Base-by-base conservation (phyloP, 2,329 filamentous ascomycete genomes). In the Aspergillus fumigatus region DNA sequence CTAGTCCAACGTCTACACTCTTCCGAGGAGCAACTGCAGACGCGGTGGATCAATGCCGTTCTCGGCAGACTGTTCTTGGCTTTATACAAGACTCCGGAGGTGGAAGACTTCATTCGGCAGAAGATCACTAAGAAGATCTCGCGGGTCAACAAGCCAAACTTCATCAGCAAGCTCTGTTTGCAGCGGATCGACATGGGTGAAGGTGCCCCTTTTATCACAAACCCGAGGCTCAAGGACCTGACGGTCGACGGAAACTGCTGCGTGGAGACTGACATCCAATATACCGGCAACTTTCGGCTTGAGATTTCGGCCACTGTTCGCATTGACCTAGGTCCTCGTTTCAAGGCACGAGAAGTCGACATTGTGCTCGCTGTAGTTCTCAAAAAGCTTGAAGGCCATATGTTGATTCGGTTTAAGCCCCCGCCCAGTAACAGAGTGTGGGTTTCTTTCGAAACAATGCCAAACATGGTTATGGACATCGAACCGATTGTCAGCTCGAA, bases 61-160 rank as follows among this genome's bases (percentile, higher is more conserved):
- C 79, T 97, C 25, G 93, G 94, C 17, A 84, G 94, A 54, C 73
- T 97, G 25, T 99, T 99, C 66, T 80, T 99, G 11, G 90, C 88
- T 14, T 69, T 97, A 26, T 93, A 97, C 76, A 89, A 88, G 68
- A 97, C 93, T 0, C 80, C 85, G 8, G 87, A 95, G 58, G 75
- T 97, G 17, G 89, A 96, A 69, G 83, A 87, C 48, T 84, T 90
- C 55, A 85, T 99, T 52, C 84, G 88, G 58, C 84, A 85, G 57
- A 97, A 96, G 75, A 88, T 99, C 60, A 92, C 90, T 23, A 97
- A 96, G 76, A 99, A 99, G 78, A 96, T 99, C 54, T 87, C 92
- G 1, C 85, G 94, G 35, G 93, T 96, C 26, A 94, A 95, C 66
- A 92, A 92, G 64, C 94, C 94, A 0, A 87, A 88, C 1, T 96